Conservation (phyloP, 208 protist genomes). For the Naegleria gruberi region DNA sequence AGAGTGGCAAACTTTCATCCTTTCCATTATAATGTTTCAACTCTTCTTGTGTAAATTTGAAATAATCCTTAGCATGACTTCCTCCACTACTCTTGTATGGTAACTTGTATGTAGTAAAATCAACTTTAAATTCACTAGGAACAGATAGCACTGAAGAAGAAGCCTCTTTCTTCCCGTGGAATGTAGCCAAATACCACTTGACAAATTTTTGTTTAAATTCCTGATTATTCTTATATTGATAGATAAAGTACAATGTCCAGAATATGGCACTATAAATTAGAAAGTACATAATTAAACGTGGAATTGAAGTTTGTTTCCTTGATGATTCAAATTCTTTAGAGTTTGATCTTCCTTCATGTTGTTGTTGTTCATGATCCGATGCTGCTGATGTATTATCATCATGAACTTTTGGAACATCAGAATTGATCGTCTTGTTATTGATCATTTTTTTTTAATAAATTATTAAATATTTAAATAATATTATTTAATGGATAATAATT, state of each 20-base stretch:
- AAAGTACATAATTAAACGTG: neutral
- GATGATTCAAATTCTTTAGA: no score
- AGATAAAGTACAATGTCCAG: neutral
- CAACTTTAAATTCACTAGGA: neutral
- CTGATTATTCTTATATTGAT: neutral
- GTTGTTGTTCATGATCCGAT: no score
- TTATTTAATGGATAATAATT: no score
- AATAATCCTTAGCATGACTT: neutral
- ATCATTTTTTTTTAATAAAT: no score
- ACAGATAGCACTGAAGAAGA: neutral
- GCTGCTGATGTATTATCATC: neutral
- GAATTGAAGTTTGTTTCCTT: neutral
- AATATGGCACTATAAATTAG: neutral
- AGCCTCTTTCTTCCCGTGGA: neutral
- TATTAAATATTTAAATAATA: no score
- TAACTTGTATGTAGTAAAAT: neutral
- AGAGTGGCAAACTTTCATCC: neutral
- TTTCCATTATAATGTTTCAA: neutral
- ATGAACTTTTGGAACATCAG: no score
- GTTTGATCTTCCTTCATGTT: neutral
- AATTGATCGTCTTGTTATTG: no score
- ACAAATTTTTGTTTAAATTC: neutral
- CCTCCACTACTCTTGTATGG: neutral
- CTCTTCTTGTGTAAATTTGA: neutral
- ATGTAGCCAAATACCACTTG: neutral